phyloP scores from a whole-genome alignment of 495 filamentous ascomycete species.

The Pyrenopolyporus hunteri region DNA sequence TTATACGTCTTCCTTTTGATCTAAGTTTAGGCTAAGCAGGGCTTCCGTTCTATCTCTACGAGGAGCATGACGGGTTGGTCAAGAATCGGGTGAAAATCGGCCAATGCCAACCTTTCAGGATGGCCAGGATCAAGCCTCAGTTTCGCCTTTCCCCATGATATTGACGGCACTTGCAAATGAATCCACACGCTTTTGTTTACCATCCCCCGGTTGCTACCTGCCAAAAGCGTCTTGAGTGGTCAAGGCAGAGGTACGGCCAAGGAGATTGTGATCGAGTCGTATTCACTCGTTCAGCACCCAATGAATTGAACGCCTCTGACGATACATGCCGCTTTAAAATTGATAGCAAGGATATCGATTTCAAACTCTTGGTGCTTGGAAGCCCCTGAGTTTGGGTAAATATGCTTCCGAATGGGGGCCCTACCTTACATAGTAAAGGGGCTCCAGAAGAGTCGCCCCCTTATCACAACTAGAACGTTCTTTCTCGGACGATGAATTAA shows the following conservation, averaged over 20 bases:
- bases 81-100: too few relatives aligned
- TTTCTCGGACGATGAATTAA: conserved; percentile 11
- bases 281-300: not conserved
- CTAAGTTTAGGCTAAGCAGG: not conserved
- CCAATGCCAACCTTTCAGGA: not conserved
- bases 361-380: conserved; percentile 6
- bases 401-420: conserved; percentile 6
- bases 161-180: not conserved
- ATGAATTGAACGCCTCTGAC: conserved; percentile 11
- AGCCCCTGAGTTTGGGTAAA: conserved; percentile 12
- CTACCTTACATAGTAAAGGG: not conserved
- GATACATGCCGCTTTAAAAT: not conserved
- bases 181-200: not conserved
- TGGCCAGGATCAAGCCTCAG: conserved; percentile 4
- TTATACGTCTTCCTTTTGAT: not conserved
- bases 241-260: not conserved
- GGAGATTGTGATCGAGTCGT: conserved; percentile 1
- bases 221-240: conserved; percentile 7
- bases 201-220: conserved; percentile 9
- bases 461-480: conserved; percentile 3
- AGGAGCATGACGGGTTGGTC: too few relatives aligned
- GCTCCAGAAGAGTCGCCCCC: too few relatives aligned
- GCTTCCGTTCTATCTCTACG: not conserved
- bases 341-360: conserved; percentile 10
- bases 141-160: not conserved